Evolutionary conservation across 345 rosid genomes (phyloP).

Genomic region (Rhizophora mangle): DNA sequence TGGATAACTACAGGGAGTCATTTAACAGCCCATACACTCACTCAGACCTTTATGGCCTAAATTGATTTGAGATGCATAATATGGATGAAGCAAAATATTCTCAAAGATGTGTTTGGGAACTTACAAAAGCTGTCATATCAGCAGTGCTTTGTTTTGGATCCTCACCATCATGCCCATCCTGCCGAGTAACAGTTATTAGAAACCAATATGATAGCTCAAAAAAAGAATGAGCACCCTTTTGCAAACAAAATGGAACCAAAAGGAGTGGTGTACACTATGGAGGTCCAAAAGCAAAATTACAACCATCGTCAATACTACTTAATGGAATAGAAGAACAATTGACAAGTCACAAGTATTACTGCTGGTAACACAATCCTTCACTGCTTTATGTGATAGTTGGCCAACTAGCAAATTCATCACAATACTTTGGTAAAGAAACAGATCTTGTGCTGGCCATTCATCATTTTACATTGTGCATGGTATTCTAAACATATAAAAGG

Average conservation of each 20-base stretch:
- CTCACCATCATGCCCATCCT: constrained; percentile 55
- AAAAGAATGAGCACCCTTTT: neutral
- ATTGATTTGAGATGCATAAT: neutral
- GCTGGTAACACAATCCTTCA: too few species aligned
- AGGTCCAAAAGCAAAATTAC: too few species aligned
- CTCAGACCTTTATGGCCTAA: neutral
- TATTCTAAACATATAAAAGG: too few species aligned
- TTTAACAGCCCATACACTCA: neutral
- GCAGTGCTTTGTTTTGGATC: constrained; percentile 55
- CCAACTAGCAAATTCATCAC: too few species aligned
- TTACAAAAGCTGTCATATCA: constrained; percentile 61
- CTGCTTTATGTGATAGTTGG: too few species aligned
- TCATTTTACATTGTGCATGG: too few species aligned
- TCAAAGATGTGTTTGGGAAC: constrained; percentile 14
- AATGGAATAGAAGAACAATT: too few species aligned
- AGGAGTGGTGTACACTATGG: too few species aligned
- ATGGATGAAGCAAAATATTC: neutral
- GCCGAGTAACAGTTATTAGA: constrained; percentile 3
- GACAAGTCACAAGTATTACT: too few species aligned
- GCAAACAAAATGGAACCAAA: neutral
- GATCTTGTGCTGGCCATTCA: too few species aligned
- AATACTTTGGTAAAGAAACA: too few species aligned
- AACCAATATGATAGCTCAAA: neutral
- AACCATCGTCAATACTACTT: too few species aligned
- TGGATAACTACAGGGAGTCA: neutral